Evolutionary conservation across 2,329 filamentous ascomycete genomes (phyloP).

Genomic region (Aspergillus caelatus): DNA sequence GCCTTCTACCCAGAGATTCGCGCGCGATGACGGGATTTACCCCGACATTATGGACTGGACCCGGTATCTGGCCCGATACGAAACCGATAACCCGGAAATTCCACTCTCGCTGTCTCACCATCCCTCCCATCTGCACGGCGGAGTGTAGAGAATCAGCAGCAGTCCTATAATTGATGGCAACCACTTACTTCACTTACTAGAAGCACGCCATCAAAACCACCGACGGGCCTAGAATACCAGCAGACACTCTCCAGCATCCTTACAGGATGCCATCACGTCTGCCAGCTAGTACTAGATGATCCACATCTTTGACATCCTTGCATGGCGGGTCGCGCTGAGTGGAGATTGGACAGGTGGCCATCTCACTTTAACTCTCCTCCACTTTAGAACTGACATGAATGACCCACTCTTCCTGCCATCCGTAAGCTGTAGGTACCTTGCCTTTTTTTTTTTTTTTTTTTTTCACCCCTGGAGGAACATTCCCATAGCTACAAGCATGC

Average conservation of each 20-base stretch:
- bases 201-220: background rate
- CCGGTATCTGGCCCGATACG: background rate
- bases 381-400: background rate
- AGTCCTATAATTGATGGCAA: background rate
- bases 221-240: background rate
- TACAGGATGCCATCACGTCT: background rate
- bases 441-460: background rate
- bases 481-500: background rate
- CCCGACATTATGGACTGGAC: background rate
- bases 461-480: background rate
- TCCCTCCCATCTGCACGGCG: background rate
- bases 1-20: background rate
- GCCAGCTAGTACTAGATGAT: background rate
- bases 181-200: too few relatives aligned
- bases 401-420: background rate
- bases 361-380: background rate
- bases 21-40: background rate
- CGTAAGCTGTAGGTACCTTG: background rate
- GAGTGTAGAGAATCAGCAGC: background rate
- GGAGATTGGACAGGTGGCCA: background rate
- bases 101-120: too few relatives aligned
- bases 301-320: background rate
- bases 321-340: background rate
- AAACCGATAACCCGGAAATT: background rate
- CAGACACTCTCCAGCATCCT: background rate